Base-by-base conservation (phyloP, 208 protist genomes). In the Trypanosoma cruzi region DNA sequence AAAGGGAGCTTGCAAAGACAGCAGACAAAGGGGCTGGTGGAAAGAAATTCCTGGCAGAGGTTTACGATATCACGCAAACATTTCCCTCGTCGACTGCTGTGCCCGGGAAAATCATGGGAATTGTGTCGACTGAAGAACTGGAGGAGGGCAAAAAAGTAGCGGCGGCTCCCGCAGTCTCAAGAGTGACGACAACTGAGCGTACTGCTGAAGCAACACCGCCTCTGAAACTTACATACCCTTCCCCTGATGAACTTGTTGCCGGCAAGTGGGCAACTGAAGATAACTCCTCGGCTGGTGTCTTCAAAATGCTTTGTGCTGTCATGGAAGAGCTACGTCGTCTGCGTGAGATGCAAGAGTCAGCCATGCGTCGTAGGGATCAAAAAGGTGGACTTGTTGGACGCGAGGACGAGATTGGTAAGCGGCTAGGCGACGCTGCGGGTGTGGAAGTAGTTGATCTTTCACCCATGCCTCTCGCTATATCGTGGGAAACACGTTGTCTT, bases 281-380 rank as follows among this genome's bases (percentile, higher is more conserved):
- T 66, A 2, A 37, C 46, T 18, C 31, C n/a, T 52, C 57, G 13
- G 68, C 60, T 20, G 82, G 81, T 46, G 64, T 93, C n/a, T 94
- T 93, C 79, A 86, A 92, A 64, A 73, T 94, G 60, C 80, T 96
- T 24, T 88, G 82, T 71, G 83, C 75, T 37, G 84, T 96, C 53
- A 91, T 94, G 85, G 88, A 94, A 77, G 90, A 96, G 75, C 74
- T 93, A n/a, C 82, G 84, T 34, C 81, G 80, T 53, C 73, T 95
- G 53, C 53, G 53, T 14, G 53, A 57, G 26, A 5, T 34, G 28
- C 53, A 57, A 18, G 53, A 57, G 53, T 20, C 29, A 26, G 29
- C 29, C 11, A 31, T 57, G 53, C 53, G 53, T 13, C 75, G 76
- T 20, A 14, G 50, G 4, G 48, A 32, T 48, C 20, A 20, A 20